Evolutionary conservation across 805 yeast genomes (phyloP), one percentile per base, ranked within the genome.

Genomic region (Suhomyces sp.): DNA sequence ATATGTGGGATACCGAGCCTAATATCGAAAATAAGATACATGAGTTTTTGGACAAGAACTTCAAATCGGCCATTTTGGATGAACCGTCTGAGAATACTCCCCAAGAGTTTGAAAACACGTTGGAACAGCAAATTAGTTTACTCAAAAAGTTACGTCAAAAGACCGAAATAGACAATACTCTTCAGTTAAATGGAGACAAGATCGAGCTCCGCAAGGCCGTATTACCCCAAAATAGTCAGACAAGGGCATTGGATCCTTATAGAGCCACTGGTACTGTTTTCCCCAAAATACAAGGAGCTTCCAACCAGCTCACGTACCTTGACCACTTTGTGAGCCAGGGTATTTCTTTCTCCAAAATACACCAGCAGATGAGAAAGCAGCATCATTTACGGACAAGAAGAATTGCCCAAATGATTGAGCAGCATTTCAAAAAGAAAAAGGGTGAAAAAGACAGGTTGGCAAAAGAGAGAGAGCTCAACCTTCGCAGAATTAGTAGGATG

Each of bases 401-500:
- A 57, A 80, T 91, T 5, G 86, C 97, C 0, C 84, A 78, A 46
- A 88, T 90, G 88, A 75, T 94, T 19, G 97, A 93, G 56, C 83
- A 79, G 47, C 92, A 94, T 72, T 93, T 90, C 75, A 88, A 87
- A 60, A 85, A 92, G 66, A 79, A 88, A 47, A 84, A 87, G 0
- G 97, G 96, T 53, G 96, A 96, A 44, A 90, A 88, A 58, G 98
- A 93, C 59, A 81, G 96, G 53, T 82, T 84, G 53, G 79, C 80
- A 22, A 85, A 85, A 58, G 96, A 88, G 53, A 82, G 85, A 60
- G 96, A 91, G 60, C 87, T 82, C 60, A 82, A 84, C 50, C 76
- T 87, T 53, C 75, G 79, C 53, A 82, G 80, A 54, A 67, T 93
- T 33, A 96, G 97, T n/a, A 82, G 90, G 60, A 79, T 85, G 47